phyloP scores from a whole-genome alignment of 1,139 yeast genomes.

The Debaryomyces nepalensis region DNA sequence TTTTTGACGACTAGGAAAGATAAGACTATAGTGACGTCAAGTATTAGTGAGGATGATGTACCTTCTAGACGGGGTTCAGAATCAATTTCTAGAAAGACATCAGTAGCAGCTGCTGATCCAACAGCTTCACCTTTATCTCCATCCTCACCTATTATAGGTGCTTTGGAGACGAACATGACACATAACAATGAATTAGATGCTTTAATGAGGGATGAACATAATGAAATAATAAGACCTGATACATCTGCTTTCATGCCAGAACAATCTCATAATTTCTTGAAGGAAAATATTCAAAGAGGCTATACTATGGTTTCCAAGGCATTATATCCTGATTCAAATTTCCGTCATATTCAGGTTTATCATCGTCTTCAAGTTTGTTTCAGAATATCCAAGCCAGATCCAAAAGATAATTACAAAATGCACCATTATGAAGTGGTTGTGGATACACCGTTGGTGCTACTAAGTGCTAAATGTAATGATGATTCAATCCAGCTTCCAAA shows the following conservation, averaged over 20 bases:
- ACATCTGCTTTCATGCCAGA: conserved; percentile 36
- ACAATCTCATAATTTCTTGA: conserved; percentile 23
- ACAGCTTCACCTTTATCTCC: conserved; percentile 24
- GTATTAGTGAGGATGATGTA: conserved; percentile 27
- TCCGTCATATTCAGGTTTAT: conserved; percentile 67
- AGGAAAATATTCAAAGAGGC: conserved; percentile 43
- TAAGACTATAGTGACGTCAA: conserved; percentile 33
- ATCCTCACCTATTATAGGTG: conserved; percentile 45
- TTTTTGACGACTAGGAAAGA: conserved; percentile 49
- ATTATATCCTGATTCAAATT: conserved; percentile 71
- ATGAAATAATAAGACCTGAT: conserved; percentile 35
- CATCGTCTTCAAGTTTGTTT: conserved; percentile 82
- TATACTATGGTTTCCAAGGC: conserved; percentile 43
- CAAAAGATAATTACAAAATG: conserved; percentile 57
- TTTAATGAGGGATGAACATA: conserved; percentile 22
- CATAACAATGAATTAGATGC: conserved; percentile 29
- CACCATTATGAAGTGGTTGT: conserved; percentile 90
- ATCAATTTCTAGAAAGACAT: conserved; percentile 30
- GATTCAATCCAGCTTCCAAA: conserved; percentile 75
- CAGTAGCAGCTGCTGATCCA: conserved; percentile 19
- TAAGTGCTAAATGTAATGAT: conserved; percentile 72
- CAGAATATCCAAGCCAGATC: conserved; percentile 71
- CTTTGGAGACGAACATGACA: conserved; percentile 45
- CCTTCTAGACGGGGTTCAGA: conserved; percentile 15
- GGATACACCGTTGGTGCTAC: conserved; percentile 78